These are phyloP conservation scores for Suillus cothurnatus DNA, from an alignment of 768 basidiomycete genomes.

Conservation along the genomic window DNA sequence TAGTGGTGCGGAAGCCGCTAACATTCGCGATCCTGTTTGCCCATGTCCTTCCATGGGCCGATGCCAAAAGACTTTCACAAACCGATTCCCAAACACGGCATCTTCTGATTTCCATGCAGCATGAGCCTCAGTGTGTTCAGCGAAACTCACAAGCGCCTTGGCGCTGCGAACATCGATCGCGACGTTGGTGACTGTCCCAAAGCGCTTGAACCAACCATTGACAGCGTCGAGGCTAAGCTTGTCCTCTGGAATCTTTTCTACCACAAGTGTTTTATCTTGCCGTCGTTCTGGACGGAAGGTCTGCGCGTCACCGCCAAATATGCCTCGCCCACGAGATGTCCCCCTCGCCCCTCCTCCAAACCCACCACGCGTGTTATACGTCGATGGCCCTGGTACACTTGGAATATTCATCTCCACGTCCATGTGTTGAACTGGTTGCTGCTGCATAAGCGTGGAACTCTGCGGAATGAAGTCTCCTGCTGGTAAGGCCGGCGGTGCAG, in stretches of 20 bases:
- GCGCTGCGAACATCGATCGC: constrained; percentile 74
- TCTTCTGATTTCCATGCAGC: constrained; percentile 92
- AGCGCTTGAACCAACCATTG: constrained; percentile 88
- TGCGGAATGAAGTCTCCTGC: constrained; percentile 20
- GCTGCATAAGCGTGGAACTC: constrained; percentile 1
- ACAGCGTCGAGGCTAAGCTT: constrained; percentile 77
- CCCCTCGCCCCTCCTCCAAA: constrained; percentile 45
- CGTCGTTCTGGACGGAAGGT: constrained; percentile 68
- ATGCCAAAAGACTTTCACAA: constrained; percentile 97
- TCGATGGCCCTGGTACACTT: constrained; percentile 20
- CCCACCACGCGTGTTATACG: constrained; percentile 22
- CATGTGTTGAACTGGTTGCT: constrained; percentile 28
- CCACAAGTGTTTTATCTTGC: constrained; percentile 81
- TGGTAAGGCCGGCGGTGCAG: constrained; percentile 25
- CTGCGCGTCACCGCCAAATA: constrained; percentile 66
- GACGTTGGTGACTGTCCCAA: constrained; percentile 91
- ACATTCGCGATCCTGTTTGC: constrained; percentile 68
- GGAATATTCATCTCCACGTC: constrained; percentile 41
- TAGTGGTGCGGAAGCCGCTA: constrained; percentile 80
- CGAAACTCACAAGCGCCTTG: constrained; percentile 89
- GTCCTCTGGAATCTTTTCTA: constrained; percentile 92
- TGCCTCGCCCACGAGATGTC: constrained; percentile 51
- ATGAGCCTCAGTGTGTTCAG: constrained; percentile 79
- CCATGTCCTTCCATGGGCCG: constrained; percentile 92
- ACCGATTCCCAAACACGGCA: constrained; percentile 92